These are phyloP conservation scores for Leucoagaricus sp. DNA, from an alignment of 1,284 basidiomycete genomes.

Conservation along the genomic window DNA sequence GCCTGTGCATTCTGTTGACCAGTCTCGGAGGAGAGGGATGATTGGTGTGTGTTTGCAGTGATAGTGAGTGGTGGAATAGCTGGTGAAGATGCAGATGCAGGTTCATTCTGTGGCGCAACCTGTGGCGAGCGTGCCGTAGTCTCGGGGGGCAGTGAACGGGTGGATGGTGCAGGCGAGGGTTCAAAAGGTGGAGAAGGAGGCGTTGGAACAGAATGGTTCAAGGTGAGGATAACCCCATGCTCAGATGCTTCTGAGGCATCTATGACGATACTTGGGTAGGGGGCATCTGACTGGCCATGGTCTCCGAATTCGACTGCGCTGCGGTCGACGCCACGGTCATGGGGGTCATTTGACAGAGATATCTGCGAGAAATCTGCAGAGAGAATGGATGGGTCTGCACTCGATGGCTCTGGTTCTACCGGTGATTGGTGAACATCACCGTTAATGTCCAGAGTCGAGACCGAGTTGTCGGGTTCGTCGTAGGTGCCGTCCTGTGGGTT, in stretches of 20 bases:
- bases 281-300: constrained; percentile 16
- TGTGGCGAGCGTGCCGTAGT: constrained; percentile 6
- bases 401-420: constrained; percentile 23
- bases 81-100: constrained; percentile 20
- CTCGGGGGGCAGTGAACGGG: constrained; percentile 19
- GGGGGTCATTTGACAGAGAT: constrained; percentile 36
- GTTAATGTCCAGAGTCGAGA: constrained; percentile 56
- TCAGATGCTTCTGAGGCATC: constrained; percentile 32
- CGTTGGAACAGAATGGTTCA: constrained; percentile 1
- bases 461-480: constrained; percentile 43
- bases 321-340: constrained; percentile 15
- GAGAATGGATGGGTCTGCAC: constrained; percentile 22
- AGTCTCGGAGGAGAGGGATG: constrained; percentile 13
- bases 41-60: constrained; percentile 25
- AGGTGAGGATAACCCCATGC: constrained; percentile 15
- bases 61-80: constrained; percentile 23
- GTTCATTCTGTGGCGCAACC: constrained; percentile 14
- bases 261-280: constrained; percentile 49
- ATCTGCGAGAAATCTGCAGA: constrained; percentile 47
- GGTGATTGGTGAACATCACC: constrained; percentile 30
- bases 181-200: constrained; percentile 14
- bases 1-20: constrained; percentile 21
- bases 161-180: constrained; percentile 7
- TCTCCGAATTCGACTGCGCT: constrained; percentile 15
- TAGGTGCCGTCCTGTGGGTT: neutral